Evolutionary conservation across 2,329 filamentous ascomycete species (phyloP), one percentile per base, ranked within the genome.

Genomic region (Beauveria asiatica): DNA sequence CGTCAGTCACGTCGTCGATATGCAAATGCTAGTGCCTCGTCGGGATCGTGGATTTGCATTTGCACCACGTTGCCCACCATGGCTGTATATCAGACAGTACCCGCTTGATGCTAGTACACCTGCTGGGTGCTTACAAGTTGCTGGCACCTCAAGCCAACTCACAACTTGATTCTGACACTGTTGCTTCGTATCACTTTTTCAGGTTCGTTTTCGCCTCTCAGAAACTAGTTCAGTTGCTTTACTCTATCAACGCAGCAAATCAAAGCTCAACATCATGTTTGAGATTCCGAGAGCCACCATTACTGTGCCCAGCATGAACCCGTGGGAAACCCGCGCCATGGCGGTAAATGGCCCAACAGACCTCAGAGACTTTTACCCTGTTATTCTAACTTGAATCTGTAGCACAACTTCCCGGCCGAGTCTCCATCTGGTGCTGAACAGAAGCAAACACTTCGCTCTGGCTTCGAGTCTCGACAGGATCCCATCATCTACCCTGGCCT

Each of bases 401-500:
- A 68, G 66, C 64, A 67, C 27, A 60, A 63, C 13, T 67, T 66
- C 55, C 62, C 64, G 11, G 39, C 49, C 44, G 53, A 64, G 11
- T 5, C 23, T 11, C 21, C 39, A 8, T 17, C 49, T 5, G 39
- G 27, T 10, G 10, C 30, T 42, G 50, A 44, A 23, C 8, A 61
- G 11, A 58, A n/a, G 21, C 49, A 44, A 37, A 21, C 3, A 19
- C 13, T 19, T 9, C 19, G 44, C 16, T 33, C 44, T 3, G 3
- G 45, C 63, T 69, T 71, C 68, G 66, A 67, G 45, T 64, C 63
- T 39, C 63, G 70, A 46, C 66, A 69, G 51, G 78, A 83, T 65
- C 70, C 79, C 44, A 69, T 83, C 61, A 82, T 84, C 62, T 83
- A 79, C 59, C 80, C 80, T 0, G 81, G 80, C 7, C 69, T 85